Base-by-base conservation (phyloP, 2,329 filamentous ascomycete species). In the Monosporascus sp. region DNA sequence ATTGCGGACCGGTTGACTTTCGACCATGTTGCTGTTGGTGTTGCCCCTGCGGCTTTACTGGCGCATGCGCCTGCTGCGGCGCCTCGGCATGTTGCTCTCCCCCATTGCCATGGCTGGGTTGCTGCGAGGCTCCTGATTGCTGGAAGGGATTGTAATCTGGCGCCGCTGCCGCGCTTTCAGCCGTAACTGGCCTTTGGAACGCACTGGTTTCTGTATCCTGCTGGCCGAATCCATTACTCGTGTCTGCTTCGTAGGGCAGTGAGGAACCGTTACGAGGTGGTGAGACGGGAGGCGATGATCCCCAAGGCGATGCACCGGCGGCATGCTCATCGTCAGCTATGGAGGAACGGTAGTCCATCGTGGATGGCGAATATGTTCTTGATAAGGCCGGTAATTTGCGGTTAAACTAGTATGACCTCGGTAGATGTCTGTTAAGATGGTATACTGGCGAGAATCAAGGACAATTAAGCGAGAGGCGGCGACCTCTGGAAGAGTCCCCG, bases 1-100 rank as follows among this genome's bases (percentile, higher is more conserved):
- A 92, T 57, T 87, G 83, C 28, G 89, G 86, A 51, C 83, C 80
- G 44, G 82, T 74, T 11, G 77, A 73, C 59, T 72, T 69, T 3
- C 84, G 91, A 3, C 82, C 84, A 52, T 76, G 76, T 55, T 75
- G 73, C 50, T 71, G 68, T 46, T 59, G 51, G 22, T 46, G 60
- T 57, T 65, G 58, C 49, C 53, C 15, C 52, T 62, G 58, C 17
- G 43, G 68, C 45, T 59, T 49, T 26, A 46, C 20, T 26, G 24
- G 43, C 24, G 59, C 55, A n/a, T 58, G 59, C n/a, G 62, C 50
- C 31, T 60, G 57, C 43, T 65, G 63, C 24, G 55, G 51, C 47
- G 55, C 51, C 43, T 43, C 53, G 26, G 53, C 49, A 37, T 51
- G 54, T 28, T 55, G 63, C 35, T 63, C 62, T 51, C 59, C 55